phyloP scores from a whole-genome alignment of 208 protist genomes.

The Angomonas desouzai region DNA sequence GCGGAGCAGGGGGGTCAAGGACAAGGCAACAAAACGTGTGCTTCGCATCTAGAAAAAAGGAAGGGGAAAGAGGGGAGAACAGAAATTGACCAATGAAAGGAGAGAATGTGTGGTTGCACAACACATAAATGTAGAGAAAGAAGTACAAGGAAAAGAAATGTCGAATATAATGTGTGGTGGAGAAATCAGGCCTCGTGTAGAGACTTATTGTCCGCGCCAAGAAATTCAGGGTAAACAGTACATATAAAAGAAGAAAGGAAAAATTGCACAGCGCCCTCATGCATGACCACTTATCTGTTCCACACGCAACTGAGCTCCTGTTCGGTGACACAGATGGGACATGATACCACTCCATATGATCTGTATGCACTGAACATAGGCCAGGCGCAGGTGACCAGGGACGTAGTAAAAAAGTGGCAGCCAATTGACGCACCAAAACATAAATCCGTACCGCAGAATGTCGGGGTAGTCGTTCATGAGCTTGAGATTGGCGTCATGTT shows the following conservation, averaged over 20 bases:
- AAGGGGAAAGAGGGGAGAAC: background rate
- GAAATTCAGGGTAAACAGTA: conserved; percentile 15
- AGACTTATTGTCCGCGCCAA: too few species aligned
- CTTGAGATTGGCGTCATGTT: conserved; percentile 33
- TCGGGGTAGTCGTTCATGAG: conserved; percentile 65
- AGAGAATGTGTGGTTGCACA: background rate
- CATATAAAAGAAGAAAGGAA: conserved; percentile 12
- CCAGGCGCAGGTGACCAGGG: conserved; percentile 62
- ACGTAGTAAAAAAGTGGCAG: conserved; percentile 85
- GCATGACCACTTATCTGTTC: background rate
- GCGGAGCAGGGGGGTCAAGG: conserved; percentile 23
- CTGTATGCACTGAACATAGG: conserved; percentile 56
- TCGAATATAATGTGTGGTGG: too few species aligned
- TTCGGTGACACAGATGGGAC: conserved; percentile 66
- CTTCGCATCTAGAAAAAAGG: conserved; percentile 7
- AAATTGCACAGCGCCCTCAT: conserved; percentile 7
- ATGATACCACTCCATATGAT: conserved; percentile 77
- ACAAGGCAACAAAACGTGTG: background rate
- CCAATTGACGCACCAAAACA: conserved; percentile 78
- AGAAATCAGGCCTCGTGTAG: too few species aligned
- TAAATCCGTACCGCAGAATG: conserved; percentile 54
- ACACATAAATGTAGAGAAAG: conserved; percentile 5
- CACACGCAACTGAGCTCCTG: conserved; percentile 12
- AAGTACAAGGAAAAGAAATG: conserved; percentile 8
- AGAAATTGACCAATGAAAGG: background rate